Percentiles rank a stretch among this genome's conserved stretches.
These are phyloP conservation scores for Ganoderma lingzhi DNA, from an alignment of 1,284 basidiomycete species.

Conservation along the genomic window DNA sequence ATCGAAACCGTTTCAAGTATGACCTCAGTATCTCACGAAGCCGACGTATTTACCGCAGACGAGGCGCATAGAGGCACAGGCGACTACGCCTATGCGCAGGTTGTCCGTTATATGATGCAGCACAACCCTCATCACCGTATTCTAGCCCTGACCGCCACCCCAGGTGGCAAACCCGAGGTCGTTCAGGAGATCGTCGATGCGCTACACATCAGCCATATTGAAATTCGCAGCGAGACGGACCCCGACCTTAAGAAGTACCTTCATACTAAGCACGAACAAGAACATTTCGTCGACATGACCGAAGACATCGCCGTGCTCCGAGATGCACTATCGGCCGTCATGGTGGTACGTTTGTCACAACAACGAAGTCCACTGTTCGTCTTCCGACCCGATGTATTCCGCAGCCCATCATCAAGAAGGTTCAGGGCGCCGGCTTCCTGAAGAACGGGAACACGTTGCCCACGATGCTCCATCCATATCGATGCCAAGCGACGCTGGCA, in stretches of 20 bases:
- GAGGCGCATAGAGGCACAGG: constrained; percentile 97
- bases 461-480: constrained; percentile 63
- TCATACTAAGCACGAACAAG: constrained; percentile 83
- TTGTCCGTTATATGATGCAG: constrained; percentile 90
- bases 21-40: constrained; percentile 10
- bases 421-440: constrained; percentile 38
- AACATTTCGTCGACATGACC: constrained; percentile 78
- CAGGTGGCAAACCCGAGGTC: constrained; percentile 85
- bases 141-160: constrained; percentile 95
- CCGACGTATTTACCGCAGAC: constrained; percentile 58
- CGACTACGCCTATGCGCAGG: constrained; percentile 92
- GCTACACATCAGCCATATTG: constrained; percentile 96
- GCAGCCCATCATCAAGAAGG: constrained; percentile 43
- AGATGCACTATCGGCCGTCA: constrained; percentile 67
- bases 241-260: constrained; percentile 90
- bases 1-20: not conserved
- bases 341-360: constrained; percentile 65
- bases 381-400: not conserved
- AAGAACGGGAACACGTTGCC: constrained; percentile 46
- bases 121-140: constrained; percentile 95
- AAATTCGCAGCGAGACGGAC: constrained; percentile 93
- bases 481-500: constrained; percentile 50
- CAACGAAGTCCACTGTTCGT: not conserved
- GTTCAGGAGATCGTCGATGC: constrained; percentile 94
- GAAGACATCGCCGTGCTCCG: constrained; percentile 64